A percentile compares a stretch with the other conserved stretches of the same genome.
Conservation (phyloP, 176 grass and related monocot species). For the Aegilops speltoides region DNA sequence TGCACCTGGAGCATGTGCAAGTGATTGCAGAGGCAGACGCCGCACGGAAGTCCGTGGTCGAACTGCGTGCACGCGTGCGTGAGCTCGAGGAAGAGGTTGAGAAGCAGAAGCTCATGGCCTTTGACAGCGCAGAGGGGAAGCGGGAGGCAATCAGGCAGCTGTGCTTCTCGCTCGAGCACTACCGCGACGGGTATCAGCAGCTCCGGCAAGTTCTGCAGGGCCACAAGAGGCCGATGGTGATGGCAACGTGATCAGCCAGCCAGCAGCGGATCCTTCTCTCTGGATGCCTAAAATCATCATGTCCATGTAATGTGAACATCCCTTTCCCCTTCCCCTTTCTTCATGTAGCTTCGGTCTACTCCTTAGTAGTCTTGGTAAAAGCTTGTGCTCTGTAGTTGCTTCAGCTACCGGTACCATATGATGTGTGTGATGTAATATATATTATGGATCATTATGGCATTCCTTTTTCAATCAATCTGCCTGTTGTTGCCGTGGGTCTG, state of each 20-base stretch:
- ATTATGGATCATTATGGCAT: not conserved
- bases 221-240: slow-evolving; percentile 60
- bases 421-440: slow-evolving; percentile 26
- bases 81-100: slow-evolving; percentile 76
- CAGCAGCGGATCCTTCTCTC: slow-evolving; percentile 5
- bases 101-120: slow-evolving; percentile 56
- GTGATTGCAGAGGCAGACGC: slow-evolving; percentile 56
- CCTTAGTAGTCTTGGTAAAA: not conserved
- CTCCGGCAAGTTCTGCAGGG: slow-evolving; percentile 72
- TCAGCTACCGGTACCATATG: slow-evolving; percentile 5
- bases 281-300: not conserved
- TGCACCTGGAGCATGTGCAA: slow-evolving; percentile 73
- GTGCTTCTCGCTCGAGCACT: slow-evolving; percentile 94
- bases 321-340: not conserved
- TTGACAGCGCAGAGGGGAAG: slow-evolving; percentile 74
- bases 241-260: slow-evolving; percentile 33
- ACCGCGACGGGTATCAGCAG: slow-evolving; percentile 71
- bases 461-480: not conserved
- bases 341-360: not conserved
- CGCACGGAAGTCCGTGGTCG: not conserved
- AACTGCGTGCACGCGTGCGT: slow-evolving; percentile 31
- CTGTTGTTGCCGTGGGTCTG: not conserved
- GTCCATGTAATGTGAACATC: slow-evolving; percentile 2
- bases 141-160: slow-evolving; percentile 92
- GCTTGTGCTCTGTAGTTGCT: not conserved